Percentiles rank a stretch among this genome's conserved stretches.
These are phyloP conservation scores for Candida krabiensis DNA, from an alignment of 805 yeast genomes.

Conservation along the genomic window DNA sequence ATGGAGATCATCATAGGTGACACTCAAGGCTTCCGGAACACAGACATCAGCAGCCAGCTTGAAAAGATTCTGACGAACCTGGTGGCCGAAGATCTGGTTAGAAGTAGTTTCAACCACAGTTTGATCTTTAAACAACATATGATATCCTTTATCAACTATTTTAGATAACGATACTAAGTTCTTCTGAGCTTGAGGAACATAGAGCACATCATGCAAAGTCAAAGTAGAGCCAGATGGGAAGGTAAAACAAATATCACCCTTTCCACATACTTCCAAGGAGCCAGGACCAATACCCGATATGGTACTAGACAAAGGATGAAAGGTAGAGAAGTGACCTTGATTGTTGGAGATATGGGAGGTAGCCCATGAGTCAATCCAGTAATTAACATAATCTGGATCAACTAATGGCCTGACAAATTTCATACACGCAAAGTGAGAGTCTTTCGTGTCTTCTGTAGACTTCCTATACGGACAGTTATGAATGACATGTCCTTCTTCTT, in stretches of 20 bases:
- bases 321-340: conserved; percentile 2
- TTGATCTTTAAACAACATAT: no score
- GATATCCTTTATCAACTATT: no score
- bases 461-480: conserved; percentile 1
- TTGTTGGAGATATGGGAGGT: conserved; percentile 4
- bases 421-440: not conserved
- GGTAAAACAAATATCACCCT: not conserved
- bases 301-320: not conserved
- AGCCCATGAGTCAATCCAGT: conserved; percentile 3
- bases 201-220: not conserved
- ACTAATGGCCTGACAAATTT: conserved; percentile 1
- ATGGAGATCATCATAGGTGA: no score
- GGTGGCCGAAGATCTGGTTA: no score
- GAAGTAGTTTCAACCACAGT: no score
- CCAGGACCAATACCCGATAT: conserved; percentile 1
- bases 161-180: no score
- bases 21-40: no score
- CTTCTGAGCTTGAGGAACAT: not conserved
- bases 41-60: no score
- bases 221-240: conserved; percentile 1
- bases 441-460: not conserved
- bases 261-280: conserved; percentile 1
- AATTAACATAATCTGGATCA: not conserved
- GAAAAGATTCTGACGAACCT: no score
- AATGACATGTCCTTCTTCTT: conserved; percentile 1